Evolutionary conservation across 192 early-diverging fungal genomes (phyloP).

Genomic region (Gonapodya sp.): DNA sequence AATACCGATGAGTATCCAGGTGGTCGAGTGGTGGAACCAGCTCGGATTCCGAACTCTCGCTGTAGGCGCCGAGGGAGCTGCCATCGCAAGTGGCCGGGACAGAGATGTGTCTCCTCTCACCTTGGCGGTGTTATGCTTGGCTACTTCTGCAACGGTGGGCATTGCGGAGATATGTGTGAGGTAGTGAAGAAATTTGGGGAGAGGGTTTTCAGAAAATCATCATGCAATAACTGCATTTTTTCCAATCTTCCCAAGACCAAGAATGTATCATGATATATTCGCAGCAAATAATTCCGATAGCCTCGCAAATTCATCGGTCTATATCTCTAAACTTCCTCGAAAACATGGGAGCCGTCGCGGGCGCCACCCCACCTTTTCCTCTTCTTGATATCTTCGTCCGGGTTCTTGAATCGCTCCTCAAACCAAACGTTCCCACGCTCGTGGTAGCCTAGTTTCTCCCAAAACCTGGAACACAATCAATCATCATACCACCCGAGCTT

Average conservation of each 20-base stretch:
- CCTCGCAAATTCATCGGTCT: too few species aligned
- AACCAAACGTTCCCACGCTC: not conserved
- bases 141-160: not conserved
- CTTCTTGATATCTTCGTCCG: not conserved
- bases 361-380: not conserved
- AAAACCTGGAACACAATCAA: not conserved
- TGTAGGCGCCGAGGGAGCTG: too few species aligned
- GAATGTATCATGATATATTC: too few species aligned
- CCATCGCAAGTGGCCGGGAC: not conserved
- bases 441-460: constrained; percentile 9
- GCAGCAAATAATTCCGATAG: too few species aligned
- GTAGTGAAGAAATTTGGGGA: not conserved
- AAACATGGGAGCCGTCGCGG: not conserved
- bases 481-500: not conserved
- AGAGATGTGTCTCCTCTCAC: not conserved
- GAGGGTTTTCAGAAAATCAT: too few species aligned
- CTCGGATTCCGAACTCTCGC: too few species aligned
- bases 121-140: not conserved
- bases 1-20: not conserved
- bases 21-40: too few species aligned
- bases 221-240: too few species aligned
- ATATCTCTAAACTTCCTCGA: not conserved
- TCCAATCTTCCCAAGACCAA: too few species aligned
- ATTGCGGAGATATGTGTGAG: not conserved
- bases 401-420: constrained; percentile 6